Evolutionary conservation across 306 rosid species (phyloP), one percentile per base, ranked within the genome.

Genomic region (Calophaca sinica): DNA sequence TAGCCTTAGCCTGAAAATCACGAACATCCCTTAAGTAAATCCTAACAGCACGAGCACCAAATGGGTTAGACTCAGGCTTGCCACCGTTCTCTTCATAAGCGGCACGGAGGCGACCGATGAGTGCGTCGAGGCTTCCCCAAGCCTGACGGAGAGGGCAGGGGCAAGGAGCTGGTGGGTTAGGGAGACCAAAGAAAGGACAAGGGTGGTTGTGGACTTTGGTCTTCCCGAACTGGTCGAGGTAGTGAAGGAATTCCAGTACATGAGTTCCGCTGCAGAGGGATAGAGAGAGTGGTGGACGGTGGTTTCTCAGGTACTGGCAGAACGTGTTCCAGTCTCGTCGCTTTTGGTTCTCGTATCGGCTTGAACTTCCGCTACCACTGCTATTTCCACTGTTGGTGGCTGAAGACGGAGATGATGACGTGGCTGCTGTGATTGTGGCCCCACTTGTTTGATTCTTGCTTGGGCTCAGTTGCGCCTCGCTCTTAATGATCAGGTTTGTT

Each of bases 311-410:
- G 79, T 94, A 94, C 73, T 94, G 99, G 74, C 96, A 92, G 86
- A 94, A 94, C 2, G 96, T 94, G 86, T 87, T 94, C 99, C 99
- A 94, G 87, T 94, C 99, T 20, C 99, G 70, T 59, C 99, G 63
- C 64, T 94, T 94, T 59, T 94, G 99, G 86, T 94, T 94, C 87
- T 94, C 99, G 48, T 94, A 94, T n/a, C 99, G 90, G 82, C 97
- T 93, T 0, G 38, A 31, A 13, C 28, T 32, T 10, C 50, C 68
- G n/a, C 42, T 32, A 5, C 36, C 11, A 10, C n/a, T 10, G 2
- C 39, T 10, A 9, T 14, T 33, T 3, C 6, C 14, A 13, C 2
- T 62, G 68, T 14, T 62, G 46, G 13, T 41, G 15, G 45, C 11
- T 28, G 70, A 64, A 8, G 70, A 64, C 10, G 48, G 48, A 1